phyloP scores from a whole-genome alignment of 1,284 basidiomycete species.

The Cutaneotrichosporon arboriforme region DNA sequence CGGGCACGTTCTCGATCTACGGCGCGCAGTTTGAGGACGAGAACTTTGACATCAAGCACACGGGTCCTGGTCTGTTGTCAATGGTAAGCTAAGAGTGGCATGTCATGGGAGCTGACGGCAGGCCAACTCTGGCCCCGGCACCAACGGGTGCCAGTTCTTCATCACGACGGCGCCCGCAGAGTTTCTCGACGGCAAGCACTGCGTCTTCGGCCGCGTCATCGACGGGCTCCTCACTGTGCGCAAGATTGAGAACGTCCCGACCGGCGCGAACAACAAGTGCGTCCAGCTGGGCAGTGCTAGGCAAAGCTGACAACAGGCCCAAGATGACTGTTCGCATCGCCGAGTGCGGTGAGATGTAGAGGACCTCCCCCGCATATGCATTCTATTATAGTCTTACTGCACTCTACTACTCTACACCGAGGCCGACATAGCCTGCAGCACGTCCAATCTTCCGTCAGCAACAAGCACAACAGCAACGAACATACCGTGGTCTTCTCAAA shows the following conservation, averaged over 20 bases:
- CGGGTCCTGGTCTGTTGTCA: conserved; percentile 71
- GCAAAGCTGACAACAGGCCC: conserved; percentile 9
- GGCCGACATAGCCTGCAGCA: conserved; percentile 42
- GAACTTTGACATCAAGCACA: conserved; percentile 88
- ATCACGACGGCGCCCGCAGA: conserved; percentile 90
- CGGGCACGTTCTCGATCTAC: conserved; percentile 90
- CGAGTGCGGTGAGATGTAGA: conserved; percentile 48
- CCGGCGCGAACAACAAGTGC: conserved; percentile 55
- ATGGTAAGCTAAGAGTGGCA: conserved; percentile 52
- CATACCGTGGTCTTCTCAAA: conserved; percentile 50
- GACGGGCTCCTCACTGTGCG: conserved; percentile 84
- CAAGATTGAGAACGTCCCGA: conserved; percentile 91
- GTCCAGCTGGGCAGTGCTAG: conserved; percentile 18
- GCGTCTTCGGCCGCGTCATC: conserved; percentile 84
- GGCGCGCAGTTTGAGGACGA: conserved; percentile 94
- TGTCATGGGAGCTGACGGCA: conserved; percentile 35
- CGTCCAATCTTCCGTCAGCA: conserved; percentile 30
- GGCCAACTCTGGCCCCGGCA: conserved; percentile 88
- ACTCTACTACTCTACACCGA: conserved; percentile 10
- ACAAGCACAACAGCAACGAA: conserved; percentile 2
- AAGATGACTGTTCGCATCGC: conserved; percentile 22
- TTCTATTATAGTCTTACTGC: background rate
- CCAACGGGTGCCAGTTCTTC: conserved; percentile 95
- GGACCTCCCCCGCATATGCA: too few relatives aligned
- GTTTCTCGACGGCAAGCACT: conserved; percentile 91